These are phyloP conservation scores for Diaporthe sp. DNA, from an alignment of 2,329 filamentous ascomycete species.

Conservation along the genomic window DNA sequence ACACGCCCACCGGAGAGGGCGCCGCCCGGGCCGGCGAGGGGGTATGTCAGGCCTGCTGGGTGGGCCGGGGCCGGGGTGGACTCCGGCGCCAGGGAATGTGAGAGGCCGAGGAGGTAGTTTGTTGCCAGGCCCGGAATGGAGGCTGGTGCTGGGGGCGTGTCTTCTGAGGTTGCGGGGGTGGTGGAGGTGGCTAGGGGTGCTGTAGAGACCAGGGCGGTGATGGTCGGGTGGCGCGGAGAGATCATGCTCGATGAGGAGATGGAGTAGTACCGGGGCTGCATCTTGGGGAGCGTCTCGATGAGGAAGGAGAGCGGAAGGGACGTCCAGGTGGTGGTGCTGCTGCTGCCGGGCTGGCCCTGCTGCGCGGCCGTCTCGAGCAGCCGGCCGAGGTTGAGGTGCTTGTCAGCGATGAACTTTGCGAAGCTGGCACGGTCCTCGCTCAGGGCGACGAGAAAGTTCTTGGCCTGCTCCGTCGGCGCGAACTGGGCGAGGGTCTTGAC, in stretches of 20 bases:
- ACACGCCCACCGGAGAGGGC: slow-evolving; percentile 47
- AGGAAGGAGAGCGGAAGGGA: slow-evolving; percentile 66
- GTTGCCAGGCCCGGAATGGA: slow-evolving; percentile 28
- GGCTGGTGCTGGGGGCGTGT: neutral
- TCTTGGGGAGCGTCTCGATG: slow-evolving; percentile 68
- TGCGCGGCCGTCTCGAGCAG: slow-evolving; percentile 50
- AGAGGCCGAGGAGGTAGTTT: slow-evolving; percentile 26
- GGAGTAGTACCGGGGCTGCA: slow-evolving; percentile 71
- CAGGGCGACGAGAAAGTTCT: slow-evolving; percentile 49
- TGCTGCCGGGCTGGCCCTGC: slow-evolving; percentile 33
- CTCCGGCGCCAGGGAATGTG: neutral
- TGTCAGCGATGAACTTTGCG: slow-evolving; percentile 48
- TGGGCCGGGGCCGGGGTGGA: neutral
- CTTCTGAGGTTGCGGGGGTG: neutral
- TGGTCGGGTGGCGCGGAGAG: slow-evolving; percentile 57
- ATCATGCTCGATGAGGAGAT: slow-evolving; percentile 67
- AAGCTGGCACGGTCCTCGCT: slow-evolving; percentile 52
- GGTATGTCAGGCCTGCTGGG: slow-evolving; percentile 20
- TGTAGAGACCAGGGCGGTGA: slow-evolving; percentile 56
- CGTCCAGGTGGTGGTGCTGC: slow-evolving; percentile 48
- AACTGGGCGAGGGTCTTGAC: slow-evolving; percentile 55
- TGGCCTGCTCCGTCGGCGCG: slow-evolving; percentile 52
- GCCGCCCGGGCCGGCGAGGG: neutral
- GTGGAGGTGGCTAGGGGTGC: slow-evolving; percentile 39
- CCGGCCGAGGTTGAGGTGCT: slow-evolving; percentile 55